Evolutionary conservation across 257 asterid species (phyloP), one percentile per base, ranked within the genome.

Genomic region (Ballota nigra): DNA sequence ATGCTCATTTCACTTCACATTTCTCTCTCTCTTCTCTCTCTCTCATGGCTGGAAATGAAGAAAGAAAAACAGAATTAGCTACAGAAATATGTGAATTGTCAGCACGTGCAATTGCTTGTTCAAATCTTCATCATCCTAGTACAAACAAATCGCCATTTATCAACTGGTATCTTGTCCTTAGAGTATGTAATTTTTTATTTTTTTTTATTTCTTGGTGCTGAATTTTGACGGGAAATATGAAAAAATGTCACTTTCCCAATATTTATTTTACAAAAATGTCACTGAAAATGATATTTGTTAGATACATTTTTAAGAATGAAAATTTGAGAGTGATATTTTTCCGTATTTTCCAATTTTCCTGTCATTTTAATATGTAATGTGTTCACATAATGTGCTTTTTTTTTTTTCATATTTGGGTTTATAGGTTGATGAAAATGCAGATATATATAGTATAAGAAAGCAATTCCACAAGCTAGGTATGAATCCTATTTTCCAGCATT

Each of bases 141-240:
- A 57, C 68, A 8, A 69, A 16, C 43, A 52, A 57, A 53, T 41
- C 83, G 3, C 81, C 81, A 2, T 87, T 89, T 69, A 52, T 87
- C 65, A 83, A 87, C 61, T 89, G 96, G 96, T 87, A 89, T 64
- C 91, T 78, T 55, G 82, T 91, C 66, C 96, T 89, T 71, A 69
- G 75, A 69, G 96, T 89, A 84, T 8, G 88, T 56, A n/a, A 47
- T 43, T 15, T 11, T 51, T 38, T 34, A n/a, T n/a, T n/a, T n/a
- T n/a, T n/a, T n/a, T n/a, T n/a, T n/a, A n/a, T 7, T 63, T 75
- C 70, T 72, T 61, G 41, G 52, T 22, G 22, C 41, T 23, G 5
- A 23, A 19, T 18, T n/a, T n/a, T n/a, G n/a, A n/a, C n/a, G n/a
- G n/a, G n/a, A n/a, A n/a, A n/a, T n/a, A n/a, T n/a, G n/a, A n/a